phyloP scores from a whole-genome alignment of 2,329 filamentous ascomycete species.

The Penicillium thymicola region DNA sequence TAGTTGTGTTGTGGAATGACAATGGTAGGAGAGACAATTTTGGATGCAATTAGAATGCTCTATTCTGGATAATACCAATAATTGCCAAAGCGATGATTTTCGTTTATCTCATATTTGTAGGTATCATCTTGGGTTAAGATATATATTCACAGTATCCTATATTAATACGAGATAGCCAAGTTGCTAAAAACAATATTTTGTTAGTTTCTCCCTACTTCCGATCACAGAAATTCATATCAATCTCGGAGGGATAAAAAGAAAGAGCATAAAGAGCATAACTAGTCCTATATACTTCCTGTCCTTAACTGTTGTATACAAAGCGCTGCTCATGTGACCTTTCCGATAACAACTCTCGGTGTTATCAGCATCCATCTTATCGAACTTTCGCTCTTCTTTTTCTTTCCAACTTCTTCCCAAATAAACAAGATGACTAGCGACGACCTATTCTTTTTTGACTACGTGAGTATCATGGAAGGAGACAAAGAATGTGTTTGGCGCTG shows the following conservation, averaged over 20 bases:
- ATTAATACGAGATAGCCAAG: no score
- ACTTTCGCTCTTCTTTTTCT: constrained; percentile 9
- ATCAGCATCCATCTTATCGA: constrained; percentile 21
- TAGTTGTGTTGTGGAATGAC: not conserved
- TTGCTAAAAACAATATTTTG: no score
- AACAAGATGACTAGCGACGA: constrained; percentile 72
- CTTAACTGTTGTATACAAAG: not conserved
- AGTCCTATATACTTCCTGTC: not conserved
- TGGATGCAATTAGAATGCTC: accelerated
- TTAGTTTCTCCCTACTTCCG: not conserved
- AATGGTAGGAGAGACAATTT: not conserved
- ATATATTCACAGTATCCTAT: not conserved
- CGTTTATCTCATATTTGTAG: no score
- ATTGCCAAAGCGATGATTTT: not conserved
- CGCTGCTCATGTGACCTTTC: constrained; percentile 3
- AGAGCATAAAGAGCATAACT: not conserved
- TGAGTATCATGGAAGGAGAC: constrained; percentile 46
- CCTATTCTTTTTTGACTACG: constrained; percentile 72
- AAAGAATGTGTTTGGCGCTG: constrained; percentile 2
- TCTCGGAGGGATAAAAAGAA: accelerated
- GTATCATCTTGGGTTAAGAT: not conserved
- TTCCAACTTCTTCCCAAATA: constrained; percentile 7
- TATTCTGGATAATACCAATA: not conserved
- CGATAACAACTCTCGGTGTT: constrained; percentile 1
- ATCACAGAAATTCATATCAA: accelerated